A percentile compares a stretch with the other conserved stretches of the same genome.
phyloP scores from a whole-genome alignment of 768 basidiomycete genomes.

The Agaricus blazei region DNA sequence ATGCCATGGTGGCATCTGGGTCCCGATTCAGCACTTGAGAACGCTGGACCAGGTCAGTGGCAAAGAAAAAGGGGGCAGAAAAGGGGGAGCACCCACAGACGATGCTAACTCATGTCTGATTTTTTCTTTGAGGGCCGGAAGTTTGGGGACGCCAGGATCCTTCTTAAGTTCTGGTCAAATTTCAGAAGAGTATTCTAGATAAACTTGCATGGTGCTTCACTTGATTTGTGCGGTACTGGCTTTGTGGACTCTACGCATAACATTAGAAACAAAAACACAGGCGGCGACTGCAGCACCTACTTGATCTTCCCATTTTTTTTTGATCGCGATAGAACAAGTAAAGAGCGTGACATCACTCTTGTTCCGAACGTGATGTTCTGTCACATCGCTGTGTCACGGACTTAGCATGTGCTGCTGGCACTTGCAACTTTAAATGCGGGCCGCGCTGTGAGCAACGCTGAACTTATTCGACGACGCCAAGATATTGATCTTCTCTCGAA shows the following conservation, averaged over 20 bases:
- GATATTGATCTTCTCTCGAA: too few species aligned
- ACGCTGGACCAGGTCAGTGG: slow-evolving; percentile 12
- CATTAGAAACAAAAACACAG: neutral
- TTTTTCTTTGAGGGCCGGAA: slow-evolving; percentile 64
- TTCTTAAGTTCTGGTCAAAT: slow-evolving; percentile 68
- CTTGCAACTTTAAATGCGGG: too few species aligned
- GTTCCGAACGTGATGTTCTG: too few species aligned
- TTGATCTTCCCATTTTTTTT: slow-evolving; percentile 37
- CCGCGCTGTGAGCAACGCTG: too few species aligned
- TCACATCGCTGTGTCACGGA: too few species aligned
- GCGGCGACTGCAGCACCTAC: slow-evolving; percentile 19
- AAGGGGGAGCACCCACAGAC: slow-evolving; percentile 25
- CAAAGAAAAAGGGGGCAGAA: neutral
- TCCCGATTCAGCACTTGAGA: slow-evolving; percentile 29
- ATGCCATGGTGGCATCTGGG: slow-evolving; percentile 65
- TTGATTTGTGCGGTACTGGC: slow-evolving; percentile 36
- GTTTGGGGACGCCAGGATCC: slow-evolving; percentile 83
- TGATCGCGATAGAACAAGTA: neutral
- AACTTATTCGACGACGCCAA: neutral
- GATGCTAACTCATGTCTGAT: slow-evolving; percentile 45
- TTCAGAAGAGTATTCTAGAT: neutral
- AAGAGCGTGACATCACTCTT: neutral
- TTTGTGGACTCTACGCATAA: slow-evolving; percentile 29
- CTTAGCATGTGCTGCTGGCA: too few species aligned
- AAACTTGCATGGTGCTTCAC: slow-evolving; percentile 20